These are phyloP conservation scores for Botrytis hyacinthi DNA, from an alignment of 2,329 filamentous ascomycete species.

Conservation along the genomic window DNA sequence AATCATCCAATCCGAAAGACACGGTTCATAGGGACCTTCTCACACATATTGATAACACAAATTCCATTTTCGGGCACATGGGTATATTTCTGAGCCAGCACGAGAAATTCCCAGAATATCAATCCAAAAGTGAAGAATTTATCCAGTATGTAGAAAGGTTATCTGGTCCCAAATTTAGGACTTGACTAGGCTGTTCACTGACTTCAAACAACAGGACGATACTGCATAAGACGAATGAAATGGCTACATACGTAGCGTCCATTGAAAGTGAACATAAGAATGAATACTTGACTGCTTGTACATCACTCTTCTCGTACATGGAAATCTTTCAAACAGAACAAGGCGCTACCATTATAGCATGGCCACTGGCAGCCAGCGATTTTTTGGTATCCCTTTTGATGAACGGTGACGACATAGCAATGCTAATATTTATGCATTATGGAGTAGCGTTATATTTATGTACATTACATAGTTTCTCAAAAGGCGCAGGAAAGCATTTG, in stretches of 20 bases:
- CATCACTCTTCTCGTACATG: background rate
- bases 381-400: background rate
- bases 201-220: background rate
- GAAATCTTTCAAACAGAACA: background rate
- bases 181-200: background rate
- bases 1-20: background rate
- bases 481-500: background rate
- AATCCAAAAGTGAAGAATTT: background rate
- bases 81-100: background rate
- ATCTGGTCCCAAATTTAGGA: background rate
- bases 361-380: background rate
- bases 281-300: background rate
- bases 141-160: background rate
- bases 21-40: background rate
- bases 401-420: background rate
- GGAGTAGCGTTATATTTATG: background rate
- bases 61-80: background rate
- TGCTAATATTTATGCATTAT: constrained; percentile 2
- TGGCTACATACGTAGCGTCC: background rate
- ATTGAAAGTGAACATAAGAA: background rate
- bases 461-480: background rate
- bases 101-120: background rate
- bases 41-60: background rate
- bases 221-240: background rate
- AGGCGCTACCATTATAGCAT: background rate